Base-by-base conservation (phyloP, 345 rosid genomes). In the Orychophragmus violaceus region DNA sequence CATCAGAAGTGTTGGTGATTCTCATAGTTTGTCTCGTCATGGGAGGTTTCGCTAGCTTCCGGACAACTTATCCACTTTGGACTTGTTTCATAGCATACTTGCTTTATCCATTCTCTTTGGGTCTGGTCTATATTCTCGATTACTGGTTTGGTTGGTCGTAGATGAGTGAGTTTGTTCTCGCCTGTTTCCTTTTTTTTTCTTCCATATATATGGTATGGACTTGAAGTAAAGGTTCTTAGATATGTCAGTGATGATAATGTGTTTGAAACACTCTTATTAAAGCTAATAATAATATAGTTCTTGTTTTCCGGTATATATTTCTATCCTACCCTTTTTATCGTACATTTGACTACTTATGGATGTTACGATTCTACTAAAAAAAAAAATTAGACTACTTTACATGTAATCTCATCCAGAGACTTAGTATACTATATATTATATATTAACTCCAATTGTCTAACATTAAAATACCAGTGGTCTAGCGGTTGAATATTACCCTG, bases 51-150 rank as follows among this genome's bases (percentile, higher is more conserved):
- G 95, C 85, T 14, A 94, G 99, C 69, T 85, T 88, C 86, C 87
- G 92, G 11, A 85, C 95, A 24, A 87, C 84, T 2, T 94, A 90
- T 74, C 99, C 99, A 13, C 87, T 88, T 3, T 94, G 99, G 99
- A 88, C 97, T 16, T 85, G 82, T 56, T 81, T 77, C 18, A 3
- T 85, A 8, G 96, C 96, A 13, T 94, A 71, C 76, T 8, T 64
- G 50, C 96, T 94, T 7, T 94, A 90, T 62, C 95, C 99, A 0
- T 79, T 94, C 63, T 88, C 99, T 6, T 67, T 94, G 75, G 96
- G 82, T 11, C 79, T 94, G 53, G 97, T 94, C 49, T 94, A 90
- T 67, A 83, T 90, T 61, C 92, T 87, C 46, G 95, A 94, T 60
- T 88, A 87, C 69, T 65, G 80, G 65, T 78, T 82, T 6, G 97